Percentiles rank a stretch among this genome's conserved stretches.
These are phyloP conservation scores for Mortierella sp. DNA, from an alignment of 371 early-diverging fungal genomes.

Conservation along the genomic window DNA sequence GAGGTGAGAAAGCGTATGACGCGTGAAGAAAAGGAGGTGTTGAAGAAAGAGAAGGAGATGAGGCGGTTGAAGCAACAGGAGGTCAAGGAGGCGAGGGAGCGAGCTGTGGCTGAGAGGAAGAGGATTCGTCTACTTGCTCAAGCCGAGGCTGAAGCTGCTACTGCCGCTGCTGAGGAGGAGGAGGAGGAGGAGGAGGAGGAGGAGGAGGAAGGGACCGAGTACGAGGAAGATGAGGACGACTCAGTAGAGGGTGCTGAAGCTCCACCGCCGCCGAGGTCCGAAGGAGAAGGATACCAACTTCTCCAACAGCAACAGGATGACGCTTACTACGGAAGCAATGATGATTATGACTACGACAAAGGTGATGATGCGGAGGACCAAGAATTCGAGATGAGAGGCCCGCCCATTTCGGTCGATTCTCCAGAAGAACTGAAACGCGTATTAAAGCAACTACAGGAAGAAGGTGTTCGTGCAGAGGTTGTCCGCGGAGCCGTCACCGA, in stretches of 20 bases:
- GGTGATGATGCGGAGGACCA: not conserved
- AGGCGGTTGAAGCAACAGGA: not conserved
- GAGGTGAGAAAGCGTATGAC: not conserved
- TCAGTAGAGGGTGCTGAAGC: not conserved
- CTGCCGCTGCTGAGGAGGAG: not conserved
- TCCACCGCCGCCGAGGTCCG: not conserved
- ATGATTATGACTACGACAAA: not conserved
- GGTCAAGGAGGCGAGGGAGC: not conserved
- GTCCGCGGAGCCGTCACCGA: conserved; percentile 24
- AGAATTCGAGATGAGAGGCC: not conserved
- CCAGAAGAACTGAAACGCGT: conserved; percentile 25
- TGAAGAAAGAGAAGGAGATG: not conserved
- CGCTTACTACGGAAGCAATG: not conserved
- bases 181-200: not conserved
- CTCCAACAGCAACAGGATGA: not conserved
- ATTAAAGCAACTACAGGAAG: conserved; percentile 13
- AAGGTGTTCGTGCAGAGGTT: conserved; percentile 23
- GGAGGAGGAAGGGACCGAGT: not conserved
- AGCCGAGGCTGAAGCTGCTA: not conserved
- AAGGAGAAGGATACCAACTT: not conserved
- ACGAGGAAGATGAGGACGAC: not conserved
- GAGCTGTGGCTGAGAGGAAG: not conserved
- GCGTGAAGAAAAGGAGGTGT: not conserved
- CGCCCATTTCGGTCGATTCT: not conserved
- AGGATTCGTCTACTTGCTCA: not conserved